Evolutionary conservation across 139 green algal genomes (phyloP), one percentile per base, ranked within the genome.

Genomic region (Yamagishiella unicocca): DNA sequence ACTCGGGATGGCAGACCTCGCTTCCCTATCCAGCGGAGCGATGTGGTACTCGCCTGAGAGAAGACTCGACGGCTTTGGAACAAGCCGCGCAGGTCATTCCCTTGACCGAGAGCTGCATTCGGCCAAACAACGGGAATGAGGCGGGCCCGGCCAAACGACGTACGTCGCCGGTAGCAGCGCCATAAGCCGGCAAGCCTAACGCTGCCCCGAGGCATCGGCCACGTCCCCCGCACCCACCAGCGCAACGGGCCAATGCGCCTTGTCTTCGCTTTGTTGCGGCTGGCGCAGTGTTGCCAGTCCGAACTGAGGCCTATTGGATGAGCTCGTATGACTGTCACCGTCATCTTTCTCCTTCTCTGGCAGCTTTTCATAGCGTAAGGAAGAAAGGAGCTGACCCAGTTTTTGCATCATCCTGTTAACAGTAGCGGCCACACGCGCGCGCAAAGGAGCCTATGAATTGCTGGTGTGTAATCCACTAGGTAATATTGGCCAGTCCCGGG

Each of bases 11-110:
- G n/a, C n/a, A n/a, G n/a, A n/a, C n/a, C n/a, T n/a, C n/a, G n/a
- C n/a, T n/a, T n/a, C n/a, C n/a, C n/a, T n/a, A n/a, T n/a, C n/a
- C n/a, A n/a, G n/a, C n/a, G n/a, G n/a, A n/a, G n/a, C n/a, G n/a
- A n/a, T n/a, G n/a, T n/a, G n/a, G n/a, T n/a, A 76, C 86, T 43
- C 61, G 95, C 94, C 88, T 91, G 24, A 97, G 92, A 0, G 92
- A 92, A 2, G 40, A 55, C 40, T 97, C 95, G 2, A 97, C 95
- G 7, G 94, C 93, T 8, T 88, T 89, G 0, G 94, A 95, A 87
- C 96, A 98, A 17, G 96, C 92, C 33, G 93, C 92, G 83, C 96
- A 98, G 33, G 96, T 95, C 96, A 98, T 98, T 46, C 96, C 96
- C 62, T 88, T 82, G 5, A 98, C 90, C 0, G 89, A 93, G 9